Evolutionary conservation across 2,329 filamentous ascomycete genomes (phyloP).

Genomic region (Penicillium glabrum): DNA sequence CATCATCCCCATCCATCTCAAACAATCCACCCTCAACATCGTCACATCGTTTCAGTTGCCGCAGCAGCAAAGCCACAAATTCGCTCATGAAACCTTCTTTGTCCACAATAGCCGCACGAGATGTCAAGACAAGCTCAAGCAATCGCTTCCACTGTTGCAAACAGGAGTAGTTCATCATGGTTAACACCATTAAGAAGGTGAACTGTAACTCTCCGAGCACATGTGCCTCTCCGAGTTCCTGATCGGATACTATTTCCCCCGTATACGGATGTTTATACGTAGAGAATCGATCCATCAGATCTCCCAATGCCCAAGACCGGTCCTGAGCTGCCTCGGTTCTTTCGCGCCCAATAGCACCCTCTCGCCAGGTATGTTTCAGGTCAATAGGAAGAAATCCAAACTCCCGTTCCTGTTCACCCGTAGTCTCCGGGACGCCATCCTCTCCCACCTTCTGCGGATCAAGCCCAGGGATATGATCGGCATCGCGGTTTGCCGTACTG

Average conservation of each 20-base stretch:
- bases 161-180: conserved; percentile 65
- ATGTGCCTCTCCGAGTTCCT: conserved; percentile 33
- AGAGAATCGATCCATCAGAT: conserved; percentile 47
- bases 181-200: conserved; percentile 62
- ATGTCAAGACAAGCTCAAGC: conserved; percentile 58
- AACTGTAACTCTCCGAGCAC: conserved; percentile 63
- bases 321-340: conserved; percentile 63
- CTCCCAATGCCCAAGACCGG: conserved; percentile 60
- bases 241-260: conserved; percentile 30
- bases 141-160: conserved; percentile 66
- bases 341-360: conserved; percentile 61
- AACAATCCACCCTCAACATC: conserved; percentile 63
- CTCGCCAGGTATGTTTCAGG: conserved; percentile 62
- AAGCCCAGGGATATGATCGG: conserved; percentile 62
- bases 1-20: conserved; percentile 55
- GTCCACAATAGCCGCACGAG: conserved; percentile 50
- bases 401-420: conserved; percentile 43
- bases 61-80: conserved; percentile 49
- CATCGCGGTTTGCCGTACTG: conserved; percentile 56
- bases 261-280: conserved; percentile 24
- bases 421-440: conserved; percentile 20
- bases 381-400: conserved; percentile 60
- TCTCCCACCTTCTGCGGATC: conserved; percentile 21
- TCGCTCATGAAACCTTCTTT: conserved; percentile 54
- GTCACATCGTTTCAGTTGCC: conserved; percentile 57